phyloP scores from a whole-genome alignment of 1,139 yeast genomes.

The Saccharomyces hybrid region DNA sequence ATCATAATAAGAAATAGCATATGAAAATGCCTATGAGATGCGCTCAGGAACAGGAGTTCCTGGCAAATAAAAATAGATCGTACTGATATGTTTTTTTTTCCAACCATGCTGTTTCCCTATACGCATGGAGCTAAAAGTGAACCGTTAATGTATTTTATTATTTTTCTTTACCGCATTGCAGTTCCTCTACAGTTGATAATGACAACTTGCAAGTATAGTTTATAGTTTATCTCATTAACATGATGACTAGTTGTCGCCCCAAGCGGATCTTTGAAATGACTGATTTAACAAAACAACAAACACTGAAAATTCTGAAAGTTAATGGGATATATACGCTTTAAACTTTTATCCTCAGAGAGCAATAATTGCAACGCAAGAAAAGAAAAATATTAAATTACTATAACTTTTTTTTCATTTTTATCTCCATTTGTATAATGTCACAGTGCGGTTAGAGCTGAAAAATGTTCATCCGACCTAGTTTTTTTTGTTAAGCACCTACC shows the following conservation, averaged over 20 bases:
- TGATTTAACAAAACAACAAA: slow-evolving; percentile 30
- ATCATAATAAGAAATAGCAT: background rate
- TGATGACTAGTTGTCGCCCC: slow-evolving; percentile 36
- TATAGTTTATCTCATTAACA: slow-evolving; percentile 6
- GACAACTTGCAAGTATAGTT: background rate
- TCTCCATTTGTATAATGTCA: background rate
- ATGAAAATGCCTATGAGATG: background rate
- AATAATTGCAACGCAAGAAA: background rate
- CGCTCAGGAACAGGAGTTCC: slow-evolving; percentile 13
- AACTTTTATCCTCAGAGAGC: background rate
- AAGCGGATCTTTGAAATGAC: slow-evolving; percentile 32
- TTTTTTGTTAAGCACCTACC: background rate
- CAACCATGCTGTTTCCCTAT: background rate
- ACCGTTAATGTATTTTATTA: background rate
- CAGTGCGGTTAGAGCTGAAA: background rate
- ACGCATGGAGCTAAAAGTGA: background rate
- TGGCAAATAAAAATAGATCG: slow-evolving; percentile 6
- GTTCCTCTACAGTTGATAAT: background rate
- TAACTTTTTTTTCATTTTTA: background rate
- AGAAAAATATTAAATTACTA: background rate
- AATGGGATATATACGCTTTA: background rate
- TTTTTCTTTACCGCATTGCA: background rate
- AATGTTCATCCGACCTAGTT: background rate
- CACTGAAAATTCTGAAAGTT: slow-evolving; percentile 32
- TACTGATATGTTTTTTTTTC: background rate